Base-by-base conservation (phyloP, 257 asterid species). In the Verbascum thapsus region DNA sequence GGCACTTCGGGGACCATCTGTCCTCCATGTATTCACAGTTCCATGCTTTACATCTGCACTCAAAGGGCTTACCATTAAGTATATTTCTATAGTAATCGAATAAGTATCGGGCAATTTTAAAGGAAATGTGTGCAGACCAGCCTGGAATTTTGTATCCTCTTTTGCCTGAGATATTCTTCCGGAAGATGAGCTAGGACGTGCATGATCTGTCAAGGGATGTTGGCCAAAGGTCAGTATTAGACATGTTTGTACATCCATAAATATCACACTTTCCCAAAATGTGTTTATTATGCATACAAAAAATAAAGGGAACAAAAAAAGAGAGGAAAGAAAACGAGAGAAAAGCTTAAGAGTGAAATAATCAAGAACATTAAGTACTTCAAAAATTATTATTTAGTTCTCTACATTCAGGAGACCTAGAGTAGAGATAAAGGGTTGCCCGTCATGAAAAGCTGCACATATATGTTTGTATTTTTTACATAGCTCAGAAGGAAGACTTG, bases 171-270 rank as follows among this genome's bases (percentile, higher is more conserved):
- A 61, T 58, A 64, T 59, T 74, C 73, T 73, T 26, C 85, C 85
- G 63, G 92, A 82, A 75, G 90, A 87, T 44, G 98, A 88, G 78
- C 75, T 78, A 67, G 94, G 97, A 47, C 88, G 84, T 55, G 72
- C 61, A 66, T 63, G 77, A 78, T 84, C 99, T 90, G 82, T 44
- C 39, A 53, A 66, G 38, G 38, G 54, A 72, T 54, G 44, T 37
- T 8, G 41, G 57, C 26, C 53, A 77, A 30, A 20, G 8, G 68
- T 73, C 72, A 81, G 67, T 42, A 61, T 61, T 3, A 41, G 44
- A 51, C 19, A 53, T 16, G 49, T 9, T 39, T 50, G 7, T 3
- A 62, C 26, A 61, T 34, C 16, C 51, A 63, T 15, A 47, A 41
- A 54, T 47, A 64, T 51, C 66, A 63, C 22, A 49, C 37, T 72